A percentile compares a stretch with the other conserved stretches of the same genome.
Conservation (phyloP, 768 basidiomycete species). For the Neoboletus brunneissimus region DNA sequence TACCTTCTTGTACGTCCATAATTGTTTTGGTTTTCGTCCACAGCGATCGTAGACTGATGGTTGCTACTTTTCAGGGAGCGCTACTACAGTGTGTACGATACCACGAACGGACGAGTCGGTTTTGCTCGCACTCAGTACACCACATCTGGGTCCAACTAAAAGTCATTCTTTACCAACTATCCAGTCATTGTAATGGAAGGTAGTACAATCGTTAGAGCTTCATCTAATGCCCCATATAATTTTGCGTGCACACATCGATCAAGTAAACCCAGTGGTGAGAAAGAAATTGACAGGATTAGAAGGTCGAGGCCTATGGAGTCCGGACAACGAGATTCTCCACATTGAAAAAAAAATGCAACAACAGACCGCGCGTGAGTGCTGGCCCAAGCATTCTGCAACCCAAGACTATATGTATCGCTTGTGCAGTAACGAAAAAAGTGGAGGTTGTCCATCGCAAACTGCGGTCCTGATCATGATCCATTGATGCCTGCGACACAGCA, state of each 20-base stretch:
- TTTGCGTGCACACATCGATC: not conserved
- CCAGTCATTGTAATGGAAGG: not conserved
- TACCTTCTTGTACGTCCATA: conserved; percentile 8
- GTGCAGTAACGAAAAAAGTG: no score
- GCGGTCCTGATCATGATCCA: no score
- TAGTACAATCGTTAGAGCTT: not conserved
- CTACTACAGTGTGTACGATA: conserved; percentile 44
- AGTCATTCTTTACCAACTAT: not conserved
- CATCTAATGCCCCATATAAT: not conserved
- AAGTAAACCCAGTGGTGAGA: no score
- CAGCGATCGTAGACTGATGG: not conserved
- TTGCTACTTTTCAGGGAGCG: conserved; percentile 30
- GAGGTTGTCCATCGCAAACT: no score
- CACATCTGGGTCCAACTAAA: conserved; percentile 4
- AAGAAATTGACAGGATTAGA: not conserved
- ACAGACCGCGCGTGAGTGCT: no score
- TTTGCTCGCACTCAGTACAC: conserved; percentile 41
- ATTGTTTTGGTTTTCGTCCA: not conserved
- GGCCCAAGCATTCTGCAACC: no score
- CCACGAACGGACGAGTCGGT: conserved; percentile 37
- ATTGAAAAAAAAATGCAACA: no score
- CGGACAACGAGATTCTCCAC: no score
- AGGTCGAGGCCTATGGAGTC: no score
- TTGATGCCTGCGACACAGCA: no score
- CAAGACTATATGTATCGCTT: no score